These are phyloP conservation scores for Russula virescens DNA, from an alignment of 768 basidiomycete genomes.

Conservation along the genomic window DNA sequence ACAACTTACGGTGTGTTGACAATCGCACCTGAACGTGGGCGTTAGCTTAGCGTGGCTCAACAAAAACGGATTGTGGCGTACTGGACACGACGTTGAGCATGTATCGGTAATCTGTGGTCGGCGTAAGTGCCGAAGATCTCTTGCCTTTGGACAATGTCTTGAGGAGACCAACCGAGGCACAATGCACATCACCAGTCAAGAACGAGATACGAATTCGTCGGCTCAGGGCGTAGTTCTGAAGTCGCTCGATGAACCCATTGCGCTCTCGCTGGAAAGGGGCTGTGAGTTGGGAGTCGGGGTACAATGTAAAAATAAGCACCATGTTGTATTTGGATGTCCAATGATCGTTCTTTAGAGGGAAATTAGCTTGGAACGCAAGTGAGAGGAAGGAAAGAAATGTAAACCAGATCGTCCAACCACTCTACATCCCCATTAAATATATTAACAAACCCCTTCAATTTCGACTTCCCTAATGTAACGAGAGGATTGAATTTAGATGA, in stretches of 20 bases:
- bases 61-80: constrained; percentile 31
- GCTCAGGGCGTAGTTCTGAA: constrained; percentile 63
- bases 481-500: constrained; percentile 84
- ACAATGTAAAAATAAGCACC: constrained; percentile 34
- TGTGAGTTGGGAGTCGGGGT: background rate
- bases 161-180: constrained; percentile 75
- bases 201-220: constrained; percentile 74
- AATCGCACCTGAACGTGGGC: constrained; percentile 59
- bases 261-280: constrained; percentile 63
- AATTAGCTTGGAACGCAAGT: constrained; percentile 1
- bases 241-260: constrained; percentile 77
- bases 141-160: constrained; percentile 57
- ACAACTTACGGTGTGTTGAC: constrained; percentile 87
- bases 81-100: constrained; percentile 89
- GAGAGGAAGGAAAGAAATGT: background rate
- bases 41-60: constrained; percentile 4
- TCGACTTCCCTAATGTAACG: constrained; percentile 62
- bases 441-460: constrained; percentile 73
- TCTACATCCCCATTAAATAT: constrained; percentile 92
- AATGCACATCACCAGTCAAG: constrained; percentile 91
- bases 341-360: constrained; percentile 64
- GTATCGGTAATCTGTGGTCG: constrained; percentile 67
- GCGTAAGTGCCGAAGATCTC: constrained; percentile 42
- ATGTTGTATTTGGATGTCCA: constrained; percentile 84
- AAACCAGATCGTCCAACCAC: constrained; percentile 83